phyloP scores from a whole-genome alignment of 495 filamentous ascomycete species.

The Neurospora sp. region DNA sequence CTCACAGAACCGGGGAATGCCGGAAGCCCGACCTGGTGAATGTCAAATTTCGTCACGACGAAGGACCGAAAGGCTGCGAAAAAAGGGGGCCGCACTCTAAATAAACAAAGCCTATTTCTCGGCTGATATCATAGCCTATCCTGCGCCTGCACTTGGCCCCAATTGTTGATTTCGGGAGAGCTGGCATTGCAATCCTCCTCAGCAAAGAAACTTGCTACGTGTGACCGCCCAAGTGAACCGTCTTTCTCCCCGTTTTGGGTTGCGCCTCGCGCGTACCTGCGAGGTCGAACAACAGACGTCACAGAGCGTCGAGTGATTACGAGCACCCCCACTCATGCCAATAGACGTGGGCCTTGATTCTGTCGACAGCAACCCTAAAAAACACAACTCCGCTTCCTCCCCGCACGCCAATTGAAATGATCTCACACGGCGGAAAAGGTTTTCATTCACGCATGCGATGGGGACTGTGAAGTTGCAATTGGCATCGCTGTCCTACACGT shows the following conservation, averaged over 20 bases:
- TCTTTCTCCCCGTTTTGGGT: not conserved
- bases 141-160: not conserved
- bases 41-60: not conserved
- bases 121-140: not conserved
- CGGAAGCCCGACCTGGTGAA: not conserved
- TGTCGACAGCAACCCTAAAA: constrained; percentile 1
- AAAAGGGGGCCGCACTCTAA: not conserved
- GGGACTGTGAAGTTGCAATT: not conserved
- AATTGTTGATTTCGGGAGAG: not conserved
- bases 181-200: not conserved
- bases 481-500: not conserved
- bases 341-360: constrained; percentile 7
- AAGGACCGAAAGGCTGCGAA: not conserved
- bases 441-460: not conserved
- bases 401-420: not conserved
- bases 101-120: not conserved
- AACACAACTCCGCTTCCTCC: not conserved
- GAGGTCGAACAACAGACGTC: constrained; percentile 12
- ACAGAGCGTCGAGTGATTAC: constrained; percentile 6
- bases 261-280: not conserved
- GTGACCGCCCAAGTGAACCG: not conserved
- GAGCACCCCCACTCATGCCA: constrained; percentile 6
- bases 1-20: not conserved
- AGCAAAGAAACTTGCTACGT: constrained; percentile 3
- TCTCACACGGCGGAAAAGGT: not conserved